A percentile compares a stretch with the other conserved stretches of the same genome.
These are phyloP conservation scores for Avena eriantha DNA, from an alignment of 176 grass and related monocot genomes.

Conservation along the genomic window DNA sequence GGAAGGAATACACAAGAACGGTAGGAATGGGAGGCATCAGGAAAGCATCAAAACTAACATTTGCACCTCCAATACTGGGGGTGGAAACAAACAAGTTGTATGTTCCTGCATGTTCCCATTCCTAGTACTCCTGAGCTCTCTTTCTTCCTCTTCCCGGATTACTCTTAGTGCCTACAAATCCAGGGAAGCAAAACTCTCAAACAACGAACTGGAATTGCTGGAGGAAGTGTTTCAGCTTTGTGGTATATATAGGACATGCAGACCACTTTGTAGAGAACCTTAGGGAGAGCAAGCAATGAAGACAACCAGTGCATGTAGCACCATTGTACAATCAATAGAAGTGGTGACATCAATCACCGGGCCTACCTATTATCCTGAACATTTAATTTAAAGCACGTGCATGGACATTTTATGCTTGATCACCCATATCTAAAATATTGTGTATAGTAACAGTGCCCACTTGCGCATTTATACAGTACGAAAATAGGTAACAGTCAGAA, in stretches of 20 bases:
- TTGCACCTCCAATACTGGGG: neutral
- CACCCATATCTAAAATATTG: constrained; percentile 3
- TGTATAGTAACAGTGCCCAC: neutral
- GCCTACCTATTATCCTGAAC: too few species aligned
- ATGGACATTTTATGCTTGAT: constrained; percentile 6
- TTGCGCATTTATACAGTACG: neutral
- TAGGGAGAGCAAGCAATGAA: constrained; percentile 1
- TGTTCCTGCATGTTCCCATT: constrained; percentile 51
- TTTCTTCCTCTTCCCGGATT: constrained; percentile 44
- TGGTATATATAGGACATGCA: constrained; percentile 24
- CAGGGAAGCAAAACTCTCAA: neutral
- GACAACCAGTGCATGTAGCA: neutral
- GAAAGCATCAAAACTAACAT: neutral
- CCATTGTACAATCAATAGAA: neutral
- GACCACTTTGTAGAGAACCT: neutral
- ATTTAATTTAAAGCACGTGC: neutral
- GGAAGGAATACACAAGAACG: constrained; percentile 42
- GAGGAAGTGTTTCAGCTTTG: neutral
- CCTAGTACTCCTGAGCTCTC: constrained; percentile 37
- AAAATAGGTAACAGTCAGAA: neutral
- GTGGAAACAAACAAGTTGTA: neutral
- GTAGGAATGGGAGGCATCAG: constrained; percentile 34
- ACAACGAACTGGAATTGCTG: neutral
- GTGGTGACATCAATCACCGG: too few species aligned
- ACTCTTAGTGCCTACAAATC: constrained; percentile 15